Base-by-base conservation (phyloP, 345 rosid species). In the Aquilaria sinensis region DNA sequence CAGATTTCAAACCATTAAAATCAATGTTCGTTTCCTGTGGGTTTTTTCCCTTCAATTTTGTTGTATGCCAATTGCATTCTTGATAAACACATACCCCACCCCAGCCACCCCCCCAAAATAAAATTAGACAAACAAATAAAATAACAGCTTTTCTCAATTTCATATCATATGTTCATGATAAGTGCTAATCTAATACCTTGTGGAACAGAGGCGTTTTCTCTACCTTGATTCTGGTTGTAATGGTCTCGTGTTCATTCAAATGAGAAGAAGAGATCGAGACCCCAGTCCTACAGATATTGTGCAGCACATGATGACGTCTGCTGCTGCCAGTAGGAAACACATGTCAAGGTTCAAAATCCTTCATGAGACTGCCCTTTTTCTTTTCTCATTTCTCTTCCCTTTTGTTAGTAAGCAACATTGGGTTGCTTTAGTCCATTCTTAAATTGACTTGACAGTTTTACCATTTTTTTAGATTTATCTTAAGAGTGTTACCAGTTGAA, bases 141-240 rank as follows among this genome's bases (percentile, higher is more conserved):
- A 37, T 37, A 5, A 2, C 5, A 9, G 43, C 43, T 3, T 9
- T 37, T 37, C 43, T 37, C 8, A 5, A 9, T 37, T 37, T 5
- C 8, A 5, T 37, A 1, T 37, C 8, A 5, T 37, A 37, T 37
- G 43, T 37, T 37, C 43, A 37, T 37, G 43, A 37, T 9, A 37
- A 37, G 43, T 37, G 5, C 43, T 37, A 37, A 37, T 37, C 43
- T 37, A 37, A 6, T 37, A 37, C 7, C 15, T 81, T 55, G 64
- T 68, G 48, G 15, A 54, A 53, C 76, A 94, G 99, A 88, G 97
- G 77, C 87, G 82, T 56, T 89, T 95, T 73, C 45, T 76, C 71
- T 80, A 72, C 79, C 88, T 95, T 61, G 99, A 91, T 81, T 83
- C 93, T 6, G 96, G 99, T 52, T 91, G 97, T 71, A 91, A 89